These are phyloP conservation scores for Suhomyces ambrosiae DNA, from an alignment of 1,139 yeast species.

Conservation along the genomic window DNA sequence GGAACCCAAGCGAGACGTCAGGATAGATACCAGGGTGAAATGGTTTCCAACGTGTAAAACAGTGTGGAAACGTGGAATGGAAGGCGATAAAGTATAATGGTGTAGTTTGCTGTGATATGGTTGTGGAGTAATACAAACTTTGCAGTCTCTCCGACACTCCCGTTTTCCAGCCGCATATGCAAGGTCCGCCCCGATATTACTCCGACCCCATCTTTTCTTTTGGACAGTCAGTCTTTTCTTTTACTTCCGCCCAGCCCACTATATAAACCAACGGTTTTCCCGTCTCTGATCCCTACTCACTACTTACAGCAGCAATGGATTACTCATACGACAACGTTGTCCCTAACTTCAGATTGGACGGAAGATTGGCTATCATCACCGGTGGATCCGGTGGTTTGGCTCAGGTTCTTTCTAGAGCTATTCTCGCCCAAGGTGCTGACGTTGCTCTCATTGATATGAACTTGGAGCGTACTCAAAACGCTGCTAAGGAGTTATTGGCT, in stretches of 20 bases:
- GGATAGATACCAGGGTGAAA: no score
- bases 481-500: conserved; percentile 57
- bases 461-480: conserved; percentile 57
- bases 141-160: background rate
- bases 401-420: conserved; percentile 64
- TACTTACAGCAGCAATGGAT: conserved; percentile 16
- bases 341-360: conserved; percentile 65
- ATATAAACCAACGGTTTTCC: conserved; percentile 3
- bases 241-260: conserved; percentile 1
- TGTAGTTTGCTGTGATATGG: no score
- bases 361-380: conserved; percentile 71
- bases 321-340: conserved; percentile 48
- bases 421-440: conserved; percentile 67
- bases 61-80: no score
- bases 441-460: conserved; percentile 77
- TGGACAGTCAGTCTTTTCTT: conserved; percentile 6
- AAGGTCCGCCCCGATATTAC: conserved; percentile 5
- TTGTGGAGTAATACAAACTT: no score
- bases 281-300: background rate
- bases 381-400: conserved; percentile 88
- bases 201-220: conserved; percentile 7
- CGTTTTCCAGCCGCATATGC: conserved; percentile 4
- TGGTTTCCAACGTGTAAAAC: no score
- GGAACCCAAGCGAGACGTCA: no score
- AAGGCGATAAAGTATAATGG: no score